These are phyloP conservation scores for Claviceps sp. DNA, from an alignment of 2,329 filamentous ascomycete species.

Conservation along the genomic window DNA sequence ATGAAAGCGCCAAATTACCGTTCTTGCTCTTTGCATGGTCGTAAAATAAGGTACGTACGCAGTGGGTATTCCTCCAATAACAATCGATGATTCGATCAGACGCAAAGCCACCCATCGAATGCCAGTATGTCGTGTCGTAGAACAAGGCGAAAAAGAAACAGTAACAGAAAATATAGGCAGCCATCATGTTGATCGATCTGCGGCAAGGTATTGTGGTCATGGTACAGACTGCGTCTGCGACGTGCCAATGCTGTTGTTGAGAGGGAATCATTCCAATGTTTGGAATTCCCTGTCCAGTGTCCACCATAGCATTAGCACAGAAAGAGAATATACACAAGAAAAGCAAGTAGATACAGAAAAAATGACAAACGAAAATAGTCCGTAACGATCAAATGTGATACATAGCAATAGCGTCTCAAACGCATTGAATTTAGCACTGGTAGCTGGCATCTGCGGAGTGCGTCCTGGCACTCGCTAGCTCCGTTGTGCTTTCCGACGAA, in stretches of 20 bases:
- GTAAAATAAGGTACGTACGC: too few relatives aligned
- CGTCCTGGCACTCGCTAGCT: constrained; percentile 28
- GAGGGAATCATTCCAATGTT: neutral
- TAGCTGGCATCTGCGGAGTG: constrained; percentile 20
- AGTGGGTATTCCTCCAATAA: too few relatives aligned
- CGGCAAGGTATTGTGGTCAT: neutral
- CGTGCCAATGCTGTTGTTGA: neutral
- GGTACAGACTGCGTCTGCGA: neutral
- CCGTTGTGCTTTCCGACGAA: constrained; percentile 39
- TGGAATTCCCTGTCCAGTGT: neutral
- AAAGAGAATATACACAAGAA: neutral
- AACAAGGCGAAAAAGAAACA: neutral
- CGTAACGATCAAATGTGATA: neutral
- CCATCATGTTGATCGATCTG: neutral
- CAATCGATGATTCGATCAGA: neutral
- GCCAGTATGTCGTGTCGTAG: neutral
- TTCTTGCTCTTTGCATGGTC: too few relatives aligned
- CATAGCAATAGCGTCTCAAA: neutral
- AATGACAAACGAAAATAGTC: neutral
- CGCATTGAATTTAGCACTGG: neutral
- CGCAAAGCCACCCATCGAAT: neutral
- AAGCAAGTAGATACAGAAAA: neutral
- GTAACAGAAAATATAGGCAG: neutral
- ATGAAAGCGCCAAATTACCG: too few relatives aligned
- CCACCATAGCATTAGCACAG: too few relatives aligned